Percentiles rank a stretch among this genome's conserved stretches.
These are phyloP conservation scores for Penicillium bovifimosum DNA, from an alignment of 495 filamentous ascomycete species.

Conservation along the genomic window DNA sequence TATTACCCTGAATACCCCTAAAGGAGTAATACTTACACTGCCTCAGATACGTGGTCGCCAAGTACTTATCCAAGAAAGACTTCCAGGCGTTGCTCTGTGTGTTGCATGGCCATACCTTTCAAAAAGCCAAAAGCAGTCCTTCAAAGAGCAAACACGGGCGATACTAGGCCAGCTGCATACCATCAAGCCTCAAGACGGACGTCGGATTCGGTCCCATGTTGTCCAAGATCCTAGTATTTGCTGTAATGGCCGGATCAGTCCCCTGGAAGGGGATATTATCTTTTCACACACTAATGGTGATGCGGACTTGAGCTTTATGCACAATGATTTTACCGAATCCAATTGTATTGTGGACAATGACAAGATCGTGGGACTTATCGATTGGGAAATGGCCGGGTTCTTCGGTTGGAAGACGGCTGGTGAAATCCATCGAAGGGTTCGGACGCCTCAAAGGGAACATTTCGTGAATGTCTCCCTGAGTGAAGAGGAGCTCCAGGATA, in stretches of 20 bases:
- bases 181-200: slow-evolving; percentile 18
- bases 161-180: slow-evolving; percentile 26
- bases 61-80: slow-evolving; percentile 39
- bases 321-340: slow-evolving; percentile 38
- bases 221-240: slow-evolving; percentile 34
- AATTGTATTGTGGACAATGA: slow-evolving; percentile 41
- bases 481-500: too few species aligned
- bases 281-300: slow-evolving; percentile 24
- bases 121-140: slow-evolving; percentile 29
- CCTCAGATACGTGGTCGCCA: slow-evolving; percentile 34
- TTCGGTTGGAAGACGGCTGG: slow-evolving; percentile 40
- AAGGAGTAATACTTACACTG: too few species aligned
- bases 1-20: too few species aligned
- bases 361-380: slow-evolving; percentile 39
- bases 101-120: slow-evolving; percentile 44
- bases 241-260: slow-evolving; percentile 28
- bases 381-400: slow-evolving; percentile 45
- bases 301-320: slow-evolving; percentile 35
- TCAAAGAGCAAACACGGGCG: slow-evolving; percentile 37
- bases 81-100: slow-evolving; percentile 37
- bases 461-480: too few species aligned
- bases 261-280: slow-evolving; percentile 29
- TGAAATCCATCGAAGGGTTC: slow-evolving; percentile 33
- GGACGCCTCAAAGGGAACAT: too few species aligned
- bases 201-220: slow-evolving; percentile 21